These are phyloP conservation scores for Luvunga scandens DNA, from an alignment of 345 rosid genomes.

Conservation along the genomic window DNA sequence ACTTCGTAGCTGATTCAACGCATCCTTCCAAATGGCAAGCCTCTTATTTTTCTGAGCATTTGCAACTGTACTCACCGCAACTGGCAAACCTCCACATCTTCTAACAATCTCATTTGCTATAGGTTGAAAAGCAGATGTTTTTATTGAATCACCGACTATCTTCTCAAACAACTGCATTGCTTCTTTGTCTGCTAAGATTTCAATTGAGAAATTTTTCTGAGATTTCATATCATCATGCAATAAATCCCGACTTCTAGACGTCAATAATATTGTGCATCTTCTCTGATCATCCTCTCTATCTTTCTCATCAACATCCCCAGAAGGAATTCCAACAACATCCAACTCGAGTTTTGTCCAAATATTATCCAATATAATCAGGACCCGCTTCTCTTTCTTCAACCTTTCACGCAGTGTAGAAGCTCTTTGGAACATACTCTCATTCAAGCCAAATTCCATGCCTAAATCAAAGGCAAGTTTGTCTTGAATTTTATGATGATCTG, in stretches of 20 bases:
- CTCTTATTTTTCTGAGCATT: background rate
- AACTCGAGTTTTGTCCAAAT: background rate
- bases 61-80: slow-evolving; percentile 13
- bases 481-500: background rate
- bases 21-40: background rate
- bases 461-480: background rate
- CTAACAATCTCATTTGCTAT: background rate
- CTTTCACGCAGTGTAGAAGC: background rate
- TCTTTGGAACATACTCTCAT: background rate
- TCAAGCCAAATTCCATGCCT: background rate
- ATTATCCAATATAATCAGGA: background rate
- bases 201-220: background rate
- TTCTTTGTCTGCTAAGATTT: background rate
- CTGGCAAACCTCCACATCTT: slow-evolving; percentile 16
- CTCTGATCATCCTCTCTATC: background rate
- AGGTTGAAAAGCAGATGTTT: background rate
- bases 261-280: slow-evolving; percentile 24
- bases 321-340: background rate
- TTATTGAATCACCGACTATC: background rate
- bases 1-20: background rate
- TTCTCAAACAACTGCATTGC: slow-evolving; percentile 4
- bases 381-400: background rate
- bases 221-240: slow-evolving; percentile 4
- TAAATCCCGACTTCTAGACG: slow-evolving; percentile 14
- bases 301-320: background rate